Evolutionary conservation across 768 basidiomycete species (phyloP).

Genomic region (Tulasnella calospora): DNA sequence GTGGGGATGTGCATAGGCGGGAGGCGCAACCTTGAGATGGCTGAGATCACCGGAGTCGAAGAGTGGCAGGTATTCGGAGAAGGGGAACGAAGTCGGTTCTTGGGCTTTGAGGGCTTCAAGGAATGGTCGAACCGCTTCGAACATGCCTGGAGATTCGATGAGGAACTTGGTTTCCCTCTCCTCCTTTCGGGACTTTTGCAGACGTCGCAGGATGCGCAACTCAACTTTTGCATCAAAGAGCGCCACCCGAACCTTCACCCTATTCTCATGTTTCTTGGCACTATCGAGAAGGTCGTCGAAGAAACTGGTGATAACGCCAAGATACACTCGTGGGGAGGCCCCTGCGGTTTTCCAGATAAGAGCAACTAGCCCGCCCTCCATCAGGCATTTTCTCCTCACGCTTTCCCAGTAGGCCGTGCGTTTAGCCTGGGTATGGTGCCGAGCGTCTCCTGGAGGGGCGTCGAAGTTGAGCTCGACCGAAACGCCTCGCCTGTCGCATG

Average conservation of each 20-base stretch:
- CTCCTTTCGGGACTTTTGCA: neutral
- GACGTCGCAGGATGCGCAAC: constrained; percentile 37
- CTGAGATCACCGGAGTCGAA: constrained; percentile 28
- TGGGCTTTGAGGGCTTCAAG: constrained; percentile 51
- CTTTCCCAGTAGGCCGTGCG: constrained; percentile 60
- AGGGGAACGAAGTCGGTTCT: constrained; percentile 56
- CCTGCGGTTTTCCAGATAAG: constrained; percentile 32
- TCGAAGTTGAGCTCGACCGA: constrained; percentile 47
- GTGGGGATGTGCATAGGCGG: constrained; percentile 52
- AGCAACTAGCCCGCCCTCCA: constrained; percentile 61
- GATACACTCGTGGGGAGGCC: constrained; percentile 38
- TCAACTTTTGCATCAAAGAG: constrained; percentile 63
- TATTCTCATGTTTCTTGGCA: constrained; percentile 36
- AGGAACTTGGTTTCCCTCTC: constrained; percentile 36
- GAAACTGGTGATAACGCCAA: constrained; percentile 50
- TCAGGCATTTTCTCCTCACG: constrained; percentile 53
- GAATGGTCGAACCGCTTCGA: constrained; percentile 63
- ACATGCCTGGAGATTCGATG: constrained; percentile 61
- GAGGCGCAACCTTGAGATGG: constrained; percentile 44
- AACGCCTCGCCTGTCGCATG: constrained; percentile 44
- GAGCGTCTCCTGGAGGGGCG: constrained; percentile 55
- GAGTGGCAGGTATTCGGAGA: constrained; percentile 51
- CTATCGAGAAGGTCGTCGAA: constrained; percentile 46
- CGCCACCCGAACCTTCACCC: constrained; percentile 47
- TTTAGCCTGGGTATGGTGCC: constrained; percentile 38